A percentile compares a stretch with the other conserved stretches of the same genome.
Evolutionary conservation across 2,329 filamentous ascomycete species (phyloP).

Genomic region (Amauroascus verrucosus): DNA sequence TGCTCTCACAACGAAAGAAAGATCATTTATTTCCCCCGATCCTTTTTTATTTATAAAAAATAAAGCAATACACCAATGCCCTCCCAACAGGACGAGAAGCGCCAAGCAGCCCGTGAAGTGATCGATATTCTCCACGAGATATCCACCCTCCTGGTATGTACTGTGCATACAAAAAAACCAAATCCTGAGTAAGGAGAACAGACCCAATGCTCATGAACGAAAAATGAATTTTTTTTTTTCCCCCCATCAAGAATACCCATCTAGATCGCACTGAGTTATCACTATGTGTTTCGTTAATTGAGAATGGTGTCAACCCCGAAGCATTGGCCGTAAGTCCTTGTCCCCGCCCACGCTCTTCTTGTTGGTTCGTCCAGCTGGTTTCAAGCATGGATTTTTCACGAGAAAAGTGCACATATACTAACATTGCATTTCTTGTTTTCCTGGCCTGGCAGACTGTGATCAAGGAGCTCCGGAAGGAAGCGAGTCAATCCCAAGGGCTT

Average conservation of each 20-base stretch:
- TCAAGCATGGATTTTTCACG: no score
- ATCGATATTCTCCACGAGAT: slow-evolving; percentile 44
- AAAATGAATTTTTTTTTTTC: no score
- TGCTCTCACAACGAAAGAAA: no score
- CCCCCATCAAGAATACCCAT: slow-evolving; percentile 68
- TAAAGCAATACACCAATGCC: no score
- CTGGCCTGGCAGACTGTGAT: slow-evolving; percentile 35
- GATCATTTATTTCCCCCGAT: no score
- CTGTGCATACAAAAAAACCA: no score
- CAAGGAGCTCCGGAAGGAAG: slow-evolving; percentile 37
- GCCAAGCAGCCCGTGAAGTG: slow-evolving; percentile 41
- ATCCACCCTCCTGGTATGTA: slow-evolving; percentile 36
- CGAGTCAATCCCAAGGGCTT: slow-evolving; percentile 18
- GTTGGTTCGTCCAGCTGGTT: no score
- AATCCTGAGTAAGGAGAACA: background rate
- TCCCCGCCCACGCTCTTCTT: background rate
- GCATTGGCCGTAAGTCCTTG: slow-evolving; percentile 66
- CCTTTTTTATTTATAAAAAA: no score
- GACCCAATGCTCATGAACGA: background rate
- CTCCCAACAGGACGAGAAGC: slow-evolving; percentile 37
- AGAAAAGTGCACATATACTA: slow-evolving; percentile 6
- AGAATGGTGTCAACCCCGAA: slow-evolving; percentile 94
- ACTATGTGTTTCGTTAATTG: slow-evolving; percentile 91
- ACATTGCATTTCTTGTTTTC: background rate
- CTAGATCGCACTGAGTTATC: slow-evolving; percentile 84